Conservation (phyloP, 2,329 filamentous ascomycete species). For the Fusarium camptoceras region DNA sequence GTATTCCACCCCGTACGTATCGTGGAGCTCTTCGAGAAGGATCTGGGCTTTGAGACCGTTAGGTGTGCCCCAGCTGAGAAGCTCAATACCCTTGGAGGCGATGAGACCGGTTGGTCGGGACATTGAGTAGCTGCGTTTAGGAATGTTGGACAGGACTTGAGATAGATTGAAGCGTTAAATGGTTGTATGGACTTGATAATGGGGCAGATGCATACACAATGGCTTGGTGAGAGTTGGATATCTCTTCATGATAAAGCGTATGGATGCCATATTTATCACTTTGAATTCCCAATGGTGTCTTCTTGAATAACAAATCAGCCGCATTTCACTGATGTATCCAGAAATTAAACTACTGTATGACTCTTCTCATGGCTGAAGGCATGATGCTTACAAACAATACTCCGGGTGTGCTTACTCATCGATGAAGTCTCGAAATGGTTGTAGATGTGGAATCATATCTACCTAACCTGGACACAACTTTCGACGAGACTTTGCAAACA, state of each 20-base stretch:
- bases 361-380: neutral
- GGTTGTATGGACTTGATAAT: neutral
- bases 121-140: slow-evolving; percentile 39
- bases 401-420: slow-evolving; percentile 24
- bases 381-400: neutral
- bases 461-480: neutral
- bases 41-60: slow-evolving; percentile 70
- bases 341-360: neutral
- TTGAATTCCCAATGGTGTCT: neutral
- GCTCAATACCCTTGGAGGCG: slow-evolving; percentile 72
- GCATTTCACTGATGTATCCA: neutral
- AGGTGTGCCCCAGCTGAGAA: slow-evolving; percentile 68
- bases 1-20: slow-evolving; percentile 71
- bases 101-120: slow-evolving; percentile 64
- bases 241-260: neutral
- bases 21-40: slow-evolving; percentile 74
- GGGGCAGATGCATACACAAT: neutral
- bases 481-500: neutral
- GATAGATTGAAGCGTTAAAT: neutral
- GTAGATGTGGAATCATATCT: slow-evolving; percentile 11
- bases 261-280: slow-evolving; percentile 1
- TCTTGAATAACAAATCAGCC: neutral
- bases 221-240: neutral
- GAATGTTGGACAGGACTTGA: neutral
- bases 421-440: neutral